Conservation (phyloP, 306 rosid genomes). For the Luffa aegyptiaca region DNA sequence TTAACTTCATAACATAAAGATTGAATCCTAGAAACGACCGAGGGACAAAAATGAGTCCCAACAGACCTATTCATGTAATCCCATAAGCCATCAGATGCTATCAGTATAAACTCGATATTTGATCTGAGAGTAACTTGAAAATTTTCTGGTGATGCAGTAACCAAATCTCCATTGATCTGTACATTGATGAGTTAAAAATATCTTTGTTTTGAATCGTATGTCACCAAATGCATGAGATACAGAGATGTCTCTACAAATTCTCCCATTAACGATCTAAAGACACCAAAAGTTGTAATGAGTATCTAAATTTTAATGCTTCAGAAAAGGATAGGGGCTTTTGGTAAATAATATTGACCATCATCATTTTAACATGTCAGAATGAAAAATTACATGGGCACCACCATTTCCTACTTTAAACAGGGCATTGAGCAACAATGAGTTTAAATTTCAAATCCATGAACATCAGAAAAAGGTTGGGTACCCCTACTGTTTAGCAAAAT, state of each 20-base stretch:
- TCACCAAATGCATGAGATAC: conserved; percentile 98
- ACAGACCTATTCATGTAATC: conserved; percentile 82
- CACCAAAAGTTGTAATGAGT: conserved; percentile 18
- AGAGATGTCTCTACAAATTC: conserved; percentile 96
- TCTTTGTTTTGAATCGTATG: conserved; percentile 83
- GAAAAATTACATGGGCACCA: neutral
- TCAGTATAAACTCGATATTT: conserved; percentile 66
- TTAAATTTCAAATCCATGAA: neutral
- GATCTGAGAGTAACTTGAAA: conserved; percentile 65
- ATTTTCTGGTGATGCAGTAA: conserved; percentile 72
- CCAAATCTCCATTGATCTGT: conserved; percentile 67
- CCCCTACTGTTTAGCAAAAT: neutral
- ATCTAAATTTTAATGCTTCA: conserved; percentile 1
- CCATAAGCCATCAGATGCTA: conserved; percentile 99
- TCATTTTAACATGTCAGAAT: neutral
- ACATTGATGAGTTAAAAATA: conserved; percentile 40
- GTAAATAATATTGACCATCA: neutral
- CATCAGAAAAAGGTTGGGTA: neutral
- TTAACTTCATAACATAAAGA: neutral
- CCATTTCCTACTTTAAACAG: neutral
- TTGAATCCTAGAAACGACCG: neutral
- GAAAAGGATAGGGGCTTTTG: neutral
- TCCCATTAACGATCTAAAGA: conserved; percentile 66
- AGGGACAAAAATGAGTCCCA: conserved; percentile 11
- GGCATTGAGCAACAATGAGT: neutral